Conservation (phyloP, 495 filamentous ascomycete species). For the Aspergillus indologenus region DNA sequence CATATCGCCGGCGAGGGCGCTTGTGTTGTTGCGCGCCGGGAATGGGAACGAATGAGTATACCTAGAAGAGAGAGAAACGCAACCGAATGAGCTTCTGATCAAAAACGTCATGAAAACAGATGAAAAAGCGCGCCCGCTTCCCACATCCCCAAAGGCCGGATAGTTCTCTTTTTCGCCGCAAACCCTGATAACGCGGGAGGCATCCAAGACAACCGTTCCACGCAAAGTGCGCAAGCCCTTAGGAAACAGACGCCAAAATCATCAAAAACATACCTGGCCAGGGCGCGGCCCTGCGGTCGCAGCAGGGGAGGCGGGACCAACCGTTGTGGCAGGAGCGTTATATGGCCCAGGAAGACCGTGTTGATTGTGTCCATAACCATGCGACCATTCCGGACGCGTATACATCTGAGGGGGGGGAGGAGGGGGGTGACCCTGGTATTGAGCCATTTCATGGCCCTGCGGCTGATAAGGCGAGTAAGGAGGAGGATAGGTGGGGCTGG, state of each 20-base stretch:
- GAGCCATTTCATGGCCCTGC: slow-evolving; percentile 75
- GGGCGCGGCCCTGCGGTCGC: slow-evolving; percentile 61
- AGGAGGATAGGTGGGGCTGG: slow-evolving; percentile 85
- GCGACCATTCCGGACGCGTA: slow-evolving; percentile 78
- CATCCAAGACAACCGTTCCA: slow-evolving; percentile 33
- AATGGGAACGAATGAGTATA: slow-evolving; percentile 98
- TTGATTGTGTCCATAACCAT: slow-evolving; percentile 65
- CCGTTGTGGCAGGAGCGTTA: slow-evolving; percentile 57
- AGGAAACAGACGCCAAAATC: slow-evolving; percentile 34
- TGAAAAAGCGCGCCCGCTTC: slow-evolving; percentile 32
- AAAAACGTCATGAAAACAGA: slow-evolving; percentile 12
- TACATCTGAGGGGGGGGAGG: slow-evolving; percentile 65
- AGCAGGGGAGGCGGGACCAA: slow-evolving; percentile 55
- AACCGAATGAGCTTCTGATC: slow-evolving; percentile 15
- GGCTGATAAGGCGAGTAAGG: slow-evolving; percentile 85
- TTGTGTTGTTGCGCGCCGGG: slow-evolving; percentile 97
- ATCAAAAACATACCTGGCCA: slow-evolving; percentile 67
- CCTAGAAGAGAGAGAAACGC: slow-evolving; percentile 49
- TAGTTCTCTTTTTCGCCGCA: slow-evolving; percentile 9
- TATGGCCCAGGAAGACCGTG: slow-evolving; percentile 62
- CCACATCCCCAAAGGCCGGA: slow-evolving; percentile 27
- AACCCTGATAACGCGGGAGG: slow-evolving; percentile 20
- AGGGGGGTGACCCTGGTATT: slow-evolving; percentile 56
- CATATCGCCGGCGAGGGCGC: slow-evolving; percentile 87
- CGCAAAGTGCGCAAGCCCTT: slow-evolving; percentile 30